Base-by-base conservation (phyloP, 1,284 basidiomycete genomes). In the Hymenochaete sp. region DNA sequence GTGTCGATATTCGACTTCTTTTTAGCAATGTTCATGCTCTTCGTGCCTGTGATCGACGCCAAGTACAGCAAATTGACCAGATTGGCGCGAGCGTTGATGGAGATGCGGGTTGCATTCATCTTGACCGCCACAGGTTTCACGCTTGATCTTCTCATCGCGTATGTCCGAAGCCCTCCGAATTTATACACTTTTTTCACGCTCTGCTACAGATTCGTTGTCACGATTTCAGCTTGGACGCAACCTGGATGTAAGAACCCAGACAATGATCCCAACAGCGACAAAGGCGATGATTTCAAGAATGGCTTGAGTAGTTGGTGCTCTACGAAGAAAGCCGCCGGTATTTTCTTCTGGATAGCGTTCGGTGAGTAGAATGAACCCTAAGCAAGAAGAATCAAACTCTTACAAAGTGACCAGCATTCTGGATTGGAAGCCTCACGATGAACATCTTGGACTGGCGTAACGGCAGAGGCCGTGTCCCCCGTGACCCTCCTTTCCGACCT, bases 331-430 rank as follows among this genome's bases (percentile, higher is more conserved):
- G 90, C 91, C 3, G 85, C 75, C 0, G 76, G 77, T 5, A 75
- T 92, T 44, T 93, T 95, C 63, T 83, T 91, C 59, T 93, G 90
- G 91, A 62, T 90, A n/a, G 68, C 75, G 1, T 82, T 85, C 45
- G 71, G 82, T 83, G 50, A 42, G 61, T 60, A 11, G 10, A 31
- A 16, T n/a, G n/a, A n/a, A n/a, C n/a, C n/a, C n/a, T n/a, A n/a
- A n/a, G n/a, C n/a, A n/a, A n/a, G n/a, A n/a, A n/a, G n/a, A n/a
- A n/a, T n/a, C n/a, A n/a, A n/a, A n/a, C n/a, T n/a, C n/a, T n/a
- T n/a, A n/a, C n/a, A n/a, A n/a, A n/a, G n/a, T n/a, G 29, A 51
- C 3, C 36, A 82, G 84, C 63, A 11, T 80, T 78, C 59, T 87
- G 84, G 83, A 62, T 65, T 8, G 79, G 71, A 8, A 79, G 80